Evolutionary conservation across 2,329 filamentous ascomycete species (phyloP).

Genomic region (Nothopassalora personata): DNA sequence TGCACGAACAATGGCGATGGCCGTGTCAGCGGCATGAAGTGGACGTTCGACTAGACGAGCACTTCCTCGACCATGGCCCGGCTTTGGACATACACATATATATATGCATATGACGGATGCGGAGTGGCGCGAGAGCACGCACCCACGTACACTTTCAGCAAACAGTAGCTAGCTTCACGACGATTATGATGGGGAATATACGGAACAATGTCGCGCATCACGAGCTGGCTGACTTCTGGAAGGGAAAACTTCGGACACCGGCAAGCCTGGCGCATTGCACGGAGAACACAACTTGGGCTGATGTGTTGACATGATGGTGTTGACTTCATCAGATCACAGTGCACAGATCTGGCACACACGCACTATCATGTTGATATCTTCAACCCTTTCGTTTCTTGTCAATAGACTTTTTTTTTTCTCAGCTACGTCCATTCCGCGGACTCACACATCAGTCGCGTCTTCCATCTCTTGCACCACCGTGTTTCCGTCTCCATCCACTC

Average conservation of each 20-base stretch:
- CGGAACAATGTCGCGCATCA: not conserved
- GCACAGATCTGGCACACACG: not conserved
- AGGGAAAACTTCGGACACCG: not conserved
- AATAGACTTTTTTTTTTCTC: not conserved
- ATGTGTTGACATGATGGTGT: not conserved
- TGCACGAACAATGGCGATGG: conserved; percentile 35
- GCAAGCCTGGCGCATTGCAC: conserved; percentile 1
- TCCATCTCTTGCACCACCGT: too few relatives aligned
- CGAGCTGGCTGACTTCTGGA: not conserved
- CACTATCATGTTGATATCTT: not conserved
- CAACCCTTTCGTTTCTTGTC: conserved; percentile 5
- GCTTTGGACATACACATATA: not conserved
- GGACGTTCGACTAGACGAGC: conserved; percentile 35
- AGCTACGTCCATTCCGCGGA: too few relatives aligned
- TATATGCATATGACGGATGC: not conserved
- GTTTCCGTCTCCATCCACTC: too few relatives aligned
- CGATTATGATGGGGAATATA: not conserved
- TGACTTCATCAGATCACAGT: not conserved
- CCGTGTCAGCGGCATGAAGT: conserved; percentile 39
- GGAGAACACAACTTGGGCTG: not conserved
- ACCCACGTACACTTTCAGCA: not conserved
- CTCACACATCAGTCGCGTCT: too few relatives aligned
- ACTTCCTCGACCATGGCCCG: not conserved
- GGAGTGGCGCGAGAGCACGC: not conserved
- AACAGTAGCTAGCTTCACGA: not conserved